Evolutionary conservation across 129 eudicot species (phyloP).

Genomic region (Flaveria sonorensis): DNA sequence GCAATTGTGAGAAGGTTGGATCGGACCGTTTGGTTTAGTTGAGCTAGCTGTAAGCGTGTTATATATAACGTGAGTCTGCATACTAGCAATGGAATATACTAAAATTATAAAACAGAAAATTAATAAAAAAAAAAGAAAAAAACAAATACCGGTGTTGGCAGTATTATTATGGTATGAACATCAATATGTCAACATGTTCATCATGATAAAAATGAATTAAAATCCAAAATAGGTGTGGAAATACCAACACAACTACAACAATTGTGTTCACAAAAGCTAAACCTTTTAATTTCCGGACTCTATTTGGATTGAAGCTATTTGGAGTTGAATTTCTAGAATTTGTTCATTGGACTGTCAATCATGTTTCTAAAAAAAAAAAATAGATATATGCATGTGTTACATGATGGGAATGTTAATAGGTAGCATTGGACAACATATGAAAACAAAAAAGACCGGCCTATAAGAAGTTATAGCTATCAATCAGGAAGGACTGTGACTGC

Average conservation of each 20-base stretch:
- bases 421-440: too few species aligned
- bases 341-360: not conserved
- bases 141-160: not conserved
- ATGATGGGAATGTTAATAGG: not conserved
- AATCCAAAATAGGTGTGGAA: not conserved
- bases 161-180: too few species aligned
- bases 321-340: not conserved
- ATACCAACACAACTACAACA: not conserved
- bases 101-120: not conserved
- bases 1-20: not conserved
- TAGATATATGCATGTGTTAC: too few species aligned
- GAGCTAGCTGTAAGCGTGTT: conserved; percentile 12
- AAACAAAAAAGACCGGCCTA: too few species aligned
- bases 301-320: not conserved
- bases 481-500: too few species aligned
- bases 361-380: not conserved
- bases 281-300: not conserved
- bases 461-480: too few species aligned
- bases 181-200: not conserved
- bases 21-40: conserved; percentile 6
- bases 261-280: not conserved
- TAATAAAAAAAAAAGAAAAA: not conserved
- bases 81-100: not conserved
- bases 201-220: too few species aligned
- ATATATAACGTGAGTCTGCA: conserved; percentile 5